Evolutionary conservation across 257 asterid species (phyloP), one percentile per base, ranked within the genome.

Genomic region (Nicotiana paniculata): DNA sequence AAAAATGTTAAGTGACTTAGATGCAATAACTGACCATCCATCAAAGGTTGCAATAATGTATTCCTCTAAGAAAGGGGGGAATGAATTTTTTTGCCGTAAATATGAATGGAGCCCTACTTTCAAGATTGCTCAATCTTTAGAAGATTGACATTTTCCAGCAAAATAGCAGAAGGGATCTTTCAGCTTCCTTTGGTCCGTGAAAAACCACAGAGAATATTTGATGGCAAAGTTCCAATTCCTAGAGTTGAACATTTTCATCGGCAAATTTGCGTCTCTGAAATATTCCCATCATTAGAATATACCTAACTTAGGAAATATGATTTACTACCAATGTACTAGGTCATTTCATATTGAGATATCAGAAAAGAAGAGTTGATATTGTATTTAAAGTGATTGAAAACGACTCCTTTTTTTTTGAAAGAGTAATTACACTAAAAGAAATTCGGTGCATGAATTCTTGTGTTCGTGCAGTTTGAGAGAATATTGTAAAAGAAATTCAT

Each of bases 271-370:
- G 3, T 12, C 37, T 48, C 79, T 48, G 62, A 74, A 48, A 74
- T 74, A 74, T 74, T 74, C 79, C 62, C 79, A 74, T 46, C 43
- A 74, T 48, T 74, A 24, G 79, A 72, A 74, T 74, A 74, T 48
- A 74, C 79, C 62, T 3, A 13, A 48, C 79, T 74, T 24, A 13
- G 3, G 13, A 48, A 48, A 48, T 48, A 24, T 48, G 21, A n/a
- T 21, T 43, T 55, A 39, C 28, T 10, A 43, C 79, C 79, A 24
- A 70, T 74, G 61, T 3, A 48, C 59, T 46, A 12, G 53, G 7
- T 46, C 21, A 74, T 24, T 74, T 74, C 39, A 69, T 8, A n/a
- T 69, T 70, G n/a, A 65, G 21, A 65, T 30, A 65, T 63, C 67
- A 61, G 16, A 63, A 9, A 43, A 72, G 6, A 8, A 37, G 9